These are phyloP conservation scores for Prosopis cineraria DNA, from an alignment of 306 rosid species.

Conservation along the genomic window DNA sequence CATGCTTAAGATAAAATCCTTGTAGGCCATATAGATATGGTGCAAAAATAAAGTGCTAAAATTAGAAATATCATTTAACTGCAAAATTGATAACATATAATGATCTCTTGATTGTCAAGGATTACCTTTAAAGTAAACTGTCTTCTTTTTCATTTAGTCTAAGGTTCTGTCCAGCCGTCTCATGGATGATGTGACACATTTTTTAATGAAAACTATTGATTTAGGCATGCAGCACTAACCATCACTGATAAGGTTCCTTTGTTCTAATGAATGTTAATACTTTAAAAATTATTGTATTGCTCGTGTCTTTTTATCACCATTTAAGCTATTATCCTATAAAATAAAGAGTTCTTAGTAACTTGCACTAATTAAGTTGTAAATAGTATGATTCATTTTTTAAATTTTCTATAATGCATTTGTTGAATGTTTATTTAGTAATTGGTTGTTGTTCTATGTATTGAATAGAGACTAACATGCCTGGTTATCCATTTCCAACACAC, in stretches of 20 bases:
- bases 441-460: no score
- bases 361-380: no score
- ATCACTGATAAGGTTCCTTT: background rate
- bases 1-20: background rate
- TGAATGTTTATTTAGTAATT: no score
- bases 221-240: background rate
- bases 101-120: background rate
- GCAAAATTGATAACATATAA: background rate
- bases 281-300: background rate
- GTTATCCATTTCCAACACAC: no score
- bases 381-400: no score
- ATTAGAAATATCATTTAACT: background rate
- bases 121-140: background rate
- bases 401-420: no score
- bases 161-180: background rate
- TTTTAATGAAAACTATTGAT: background rate
- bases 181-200: background rate
- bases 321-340: background rate
- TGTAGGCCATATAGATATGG: background rate
- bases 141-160: background rate
- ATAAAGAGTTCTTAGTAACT: no score
- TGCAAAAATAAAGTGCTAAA: background rate
- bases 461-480: no score
- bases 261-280: background rate
- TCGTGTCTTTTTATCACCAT: background rate